A percentile compares a stretch with the other conserved stretches of the same genome.
These are phyloP conservation scores for Populus hybrid DNA, from an alignment of 441 rosid genomes.

Conservation along the genomic window DNA sequence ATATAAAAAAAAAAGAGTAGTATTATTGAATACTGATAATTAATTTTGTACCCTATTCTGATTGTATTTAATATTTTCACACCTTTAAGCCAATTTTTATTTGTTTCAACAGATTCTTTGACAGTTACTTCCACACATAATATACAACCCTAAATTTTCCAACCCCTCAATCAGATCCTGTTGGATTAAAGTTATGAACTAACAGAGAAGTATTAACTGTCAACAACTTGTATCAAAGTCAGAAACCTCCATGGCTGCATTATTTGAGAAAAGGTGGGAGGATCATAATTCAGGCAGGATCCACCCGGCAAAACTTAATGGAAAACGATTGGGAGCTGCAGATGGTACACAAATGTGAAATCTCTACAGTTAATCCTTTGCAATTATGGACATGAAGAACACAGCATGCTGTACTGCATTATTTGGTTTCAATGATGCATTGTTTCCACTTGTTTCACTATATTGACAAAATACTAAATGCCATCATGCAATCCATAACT, in stretches of 20 bases:
- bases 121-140: slow-evolving; percentile 13
- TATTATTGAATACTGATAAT: too few species aligned
- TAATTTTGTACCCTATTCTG: too few species aligned
- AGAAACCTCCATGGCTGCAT: not conserved
- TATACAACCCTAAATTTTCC: not conserved
- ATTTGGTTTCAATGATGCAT: slow-evolving; percentile 9
- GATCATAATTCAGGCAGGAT: slow-evolving; percentile 17
- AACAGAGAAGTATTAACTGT: not conserved
- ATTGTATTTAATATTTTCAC: too few species aligned
- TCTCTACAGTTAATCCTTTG: not conserved
- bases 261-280: not conserved
- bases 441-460: slow-evolving; percentile 4
- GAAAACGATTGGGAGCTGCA: not conserved
- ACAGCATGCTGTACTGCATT: slow-evolving; percentile 19
- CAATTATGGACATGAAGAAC: slow-evolving; percentile 4
- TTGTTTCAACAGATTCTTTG: too few species aligned
- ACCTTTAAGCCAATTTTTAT: too few species aligned
- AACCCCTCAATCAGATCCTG: not conserved
- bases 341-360: not conserved
- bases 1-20: too few species aligned
- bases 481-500: not conserved
- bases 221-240: slow-evolving; percentile 4
- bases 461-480: slow-evolving; percentile 1
- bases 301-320: not conserved
- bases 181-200: not conserved